Evolutionary conservation across 2,329 filamentous ascomycete genomes (phyloP), one percentile per base, ranked within the genome.

Genomic region (Blastomyces silverae): DNA sequence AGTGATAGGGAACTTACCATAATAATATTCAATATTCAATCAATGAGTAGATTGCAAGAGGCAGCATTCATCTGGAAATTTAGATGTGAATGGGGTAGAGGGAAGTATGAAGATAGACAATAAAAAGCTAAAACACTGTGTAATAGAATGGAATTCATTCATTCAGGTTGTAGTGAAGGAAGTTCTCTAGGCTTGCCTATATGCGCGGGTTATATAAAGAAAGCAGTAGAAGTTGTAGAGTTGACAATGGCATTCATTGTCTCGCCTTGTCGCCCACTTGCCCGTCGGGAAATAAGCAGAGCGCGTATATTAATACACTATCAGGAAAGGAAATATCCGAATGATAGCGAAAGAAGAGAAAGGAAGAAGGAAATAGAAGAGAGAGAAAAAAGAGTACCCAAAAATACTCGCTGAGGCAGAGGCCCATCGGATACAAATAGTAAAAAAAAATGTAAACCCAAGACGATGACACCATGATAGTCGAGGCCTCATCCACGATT

Each of bases 221-320:
- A 48, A 34, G 25, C 2, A 48, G 22, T 28, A 13, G 17, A 1
- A 48, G 22, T 28, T n/a, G 22, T 37, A 44, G 25, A 37, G 25
- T 34, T 28, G n/a, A 61, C 58, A 61, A 61, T 61, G 58, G 28
- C 25, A 61, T 61, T 61, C 58, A 61, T 61, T 61, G 56, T 25
- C 56, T 25, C 13, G 37, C 20, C 37, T 58, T 42, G 22, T 60
- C 25, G 57, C 39, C 58, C 42, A 20, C 58, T 34, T 22, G 39
- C 37, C 57, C 37, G 20, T 20, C 34, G 11, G 11, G 3, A 42
- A 22, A 39, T 17, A 42, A 34, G 20, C 44, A 61, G 58, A 50
- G 39, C 42, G 39, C 15, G 22, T 28, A 42, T 60, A 22, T 25
- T 10, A 61, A 31, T 4, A 60, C 44, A 37, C 42, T 61, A 48